Evolutionary conservation across 225 moss, liverwort and hornwort species (phyloP), one percentile per base, ranked within the genome.

Genomic region (Polytrichum commune): DNA sequence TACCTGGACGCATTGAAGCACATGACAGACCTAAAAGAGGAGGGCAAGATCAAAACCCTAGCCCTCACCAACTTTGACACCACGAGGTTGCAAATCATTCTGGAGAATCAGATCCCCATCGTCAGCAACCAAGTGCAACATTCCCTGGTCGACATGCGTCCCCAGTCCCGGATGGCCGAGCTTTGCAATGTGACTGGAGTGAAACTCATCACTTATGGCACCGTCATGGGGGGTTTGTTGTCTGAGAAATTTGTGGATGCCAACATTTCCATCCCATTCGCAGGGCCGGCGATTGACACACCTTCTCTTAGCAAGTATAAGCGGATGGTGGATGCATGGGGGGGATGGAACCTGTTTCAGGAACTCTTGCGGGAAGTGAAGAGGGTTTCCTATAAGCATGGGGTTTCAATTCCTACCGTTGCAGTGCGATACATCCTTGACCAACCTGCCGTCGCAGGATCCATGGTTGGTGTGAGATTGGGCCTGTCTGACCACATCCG

Each of bases 321-420:
- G 79, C 74, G 88, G 72, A 94, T 94, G 97, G 91, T 97, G 58
- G 97, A 97, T 74, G 91, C 92, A 22, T 97, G 97, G 97, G 97
- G 97, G 63, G 91, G 92, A 7, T 97, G 97, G 97, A 86, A 83
- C 19, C 76, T 94, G 55, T 97, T 97, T 66, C 97, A 97, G 83
- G 85, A 92, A 78, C 92, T 97, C 56, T 78, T 97, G 58, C 78
- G 90, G 28, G 75, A 89, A 64, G 86, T 92, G 74, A 94, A 92
- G 77, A 81, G 64, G 64, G 85, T 94, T 61, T 84, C 83, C 13
- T 79, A 67, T 53, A 97, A 97, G 71, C 94, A 97, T 72, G 91
- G 91, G 20, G 94, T 91, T 29, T 73, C 91, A 69, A 92, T 97
- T 72, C 63, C 94, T 6, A 85, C 92, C 2, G 85, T 97, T 32